These are phyloP conservation scores for Sisymbrium irio DNA, from an alignment of 345 rosid species.

Conservation along the genomic window DNA sequence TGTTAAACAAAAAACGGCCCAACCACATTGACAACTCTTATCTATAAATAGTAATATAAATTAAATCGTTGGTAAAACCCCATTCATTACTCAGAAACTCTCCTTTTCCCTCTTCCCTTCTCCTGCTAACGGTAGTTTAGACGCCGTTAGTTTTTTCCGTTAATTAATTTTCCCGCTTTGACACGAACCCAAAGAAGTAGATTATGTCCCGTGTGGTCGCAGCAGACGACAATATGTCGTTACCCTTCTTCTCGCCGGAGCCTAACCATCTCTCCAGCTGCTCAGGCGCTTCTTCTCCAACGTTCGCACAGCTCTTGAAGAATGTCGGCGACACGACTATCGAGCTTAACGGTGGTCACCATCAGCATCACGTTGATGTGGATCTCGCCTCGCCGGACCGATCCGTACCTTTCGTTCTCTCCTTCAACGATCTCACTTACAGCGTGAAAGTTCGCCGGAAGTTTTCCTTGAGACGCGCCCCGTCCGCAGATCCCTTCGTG, in stretches of 20 bases:
- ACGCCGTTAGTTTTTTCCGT: neutral
- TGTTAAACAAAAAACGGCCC: slow-evolving; percentile 17
- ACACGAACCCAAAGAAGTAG: neutral
- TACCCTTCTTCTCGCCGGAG: slow-evolving; percentile 46
- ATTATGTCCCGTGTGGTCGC: slow-evolving; percentile 70
- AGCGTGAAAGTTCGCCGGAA: slow-evolving; percentile 62
- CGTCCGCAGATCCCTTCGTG: slow-evolving; percentile 28
- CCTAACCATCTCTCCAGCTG: slow-evolving; percentile 17
- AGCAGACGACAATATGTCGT: slow-evolving; percentile 39
- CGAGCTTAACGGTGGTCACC: slow-evolving; percentile 45
- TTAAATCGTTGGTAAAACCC: neutral
- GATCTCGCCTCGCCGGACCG: slow-evolving; percentile 38
- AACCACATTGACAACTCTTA: slow-evolving; percentile 8
- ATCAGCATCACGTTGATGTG: slow-evolving; percentile 38
- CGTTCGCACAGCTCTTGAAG: slow-evolving; percentile 74
- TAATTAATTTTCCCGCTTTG: slow-evolving; percentile 26
- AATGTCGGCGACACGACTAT: slow-evolving; percentile 55
- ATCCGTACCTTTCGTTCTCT: slow-evolving; percentile 65
- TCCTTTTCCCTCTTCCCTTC: neutral
- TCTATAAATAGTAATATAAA: slow-evolving; percentile 29
- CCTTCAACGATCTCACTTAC: slow-evolving; percentile 78
- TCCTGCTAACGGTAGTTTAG: neutral
- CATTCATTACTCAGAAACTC: neutral
- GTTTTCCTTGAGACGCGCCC: slow-evolving; percentile 35
- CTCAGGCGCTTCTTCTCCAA: slow-evolving; percentile 35